Percentiles rank a stretch among this genome's conserved stretches.
phyloP scores from a whole-genome alignment of 257 asterid genomes.

The Plectranthus barbatus region DNA sequence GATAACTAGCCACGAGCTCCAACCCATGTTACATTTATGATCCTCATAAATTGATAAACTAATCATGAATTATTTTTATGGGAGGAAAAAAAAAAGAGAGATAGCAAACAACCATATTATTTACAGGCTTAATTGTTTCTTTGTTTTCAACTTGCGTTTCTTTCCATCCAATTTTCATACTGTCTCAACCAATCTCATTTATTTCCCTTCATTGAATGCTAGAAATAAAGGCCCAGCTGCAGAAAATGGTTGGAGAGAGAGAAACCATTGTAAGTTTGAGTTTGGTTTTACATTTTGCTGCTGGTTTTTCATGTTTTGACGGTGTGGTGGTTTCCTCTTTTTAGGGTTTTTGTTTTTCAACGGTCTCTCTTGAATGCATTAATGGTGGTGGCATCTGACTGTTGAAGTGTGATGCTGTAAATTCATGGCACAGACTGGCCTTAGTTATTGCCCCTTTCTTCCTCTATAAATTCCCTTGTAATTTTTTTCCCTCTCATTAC shows the following conservation, averaged over 20 bases:
- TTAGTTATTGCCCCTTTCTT: conserved; percentile 37
- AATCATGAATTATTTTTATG: neutral
- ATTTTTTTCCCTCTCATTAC: conserved; percentile 6
- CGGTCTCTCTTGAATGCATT: conserved; percentile 56
- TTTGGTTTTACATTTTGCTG: conserved; percentile 1
- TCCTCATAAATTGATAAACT: conserved; percentile 16
- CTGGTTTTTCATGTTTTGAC: conserved; percentile 12
- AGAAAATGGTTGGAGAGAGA: conserved; percentile 51
- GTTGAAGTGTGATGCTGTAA: conserved; percentile 39
- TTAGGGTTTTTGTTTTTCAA: conserved; percentile 23
- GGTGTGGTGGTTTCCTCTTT: conserved; percentile 19
- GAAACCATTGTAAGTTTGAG: conserved; percentile 20
- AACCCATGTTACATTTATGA: conserved; percentile 56
- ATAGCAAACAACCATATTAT: conserved; percentile 11
- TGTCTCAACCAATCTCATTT: conserved; percentile 80
- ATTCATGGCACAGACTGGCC: conserved; percentile 66
- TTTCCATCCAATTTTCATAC: conserved; percentile 10
- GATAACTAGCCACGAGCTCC: conserved; percentile 41
- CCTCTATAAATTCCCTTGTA: conserved; percentile 54
- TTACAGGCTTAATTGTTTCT: neutral
- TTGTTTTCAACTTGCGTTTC: neutral
- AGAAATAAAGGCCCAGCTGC: conserved; percentile 49
- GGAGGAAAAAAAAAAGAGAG: neutral
- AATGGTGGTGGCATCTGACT: conserved; percentile 47
- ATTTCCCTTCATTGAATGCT: conserved; percentile 75